These are phyloP conservation scores for Ochetophila trinervis DNA, from an alignment of 306 rosid species.

Conservation along the genomic window DNA sequence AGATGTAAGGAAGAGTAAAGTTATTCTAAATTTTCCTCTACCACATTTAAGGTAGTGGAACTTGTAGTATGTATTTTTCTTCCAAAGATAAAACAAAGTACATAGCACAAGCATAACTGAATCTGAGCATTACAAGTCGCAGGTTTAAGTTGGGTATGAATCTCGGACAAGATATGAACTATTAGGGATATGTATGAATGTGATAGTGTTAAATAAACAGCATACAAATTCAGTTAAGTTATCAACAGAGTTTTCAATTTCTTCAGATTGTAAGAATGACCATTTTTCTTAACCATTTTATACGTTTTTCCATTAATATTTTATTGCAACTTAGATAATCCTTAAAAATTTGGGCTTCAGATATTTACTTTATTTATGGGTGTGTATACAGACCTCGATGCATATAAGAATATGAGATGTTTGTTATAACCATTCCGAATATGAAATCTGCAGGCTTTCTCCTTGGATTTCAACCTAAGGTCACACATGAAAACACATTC, in stretches of 20 bases:
- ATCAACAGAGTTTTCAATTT: neutral
- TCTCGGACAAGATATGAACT: too few relatives aligned
- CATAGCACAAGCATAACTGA: too few relatives aligned
- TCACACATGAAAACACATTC: slow-evolving; percentile 99
- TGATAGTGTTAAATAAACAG: too few relatives aligned
- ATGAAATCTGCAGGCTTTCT: slow-evolving; percentile 70
- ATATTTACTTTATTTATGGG: neutral
- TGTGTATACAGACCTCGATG: neutral
- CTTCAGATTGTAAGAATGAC: neutral
- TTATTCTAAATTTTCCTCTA: too few relatives aligned
- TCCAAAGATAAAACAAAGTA: too few relatives aligned
- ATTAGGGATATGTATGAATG: too few relatives aligned
- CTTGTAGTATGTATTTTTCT: too few relatives aligned
- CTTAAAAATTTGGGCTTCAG: neutral
- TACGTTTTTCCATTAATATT: neutral
- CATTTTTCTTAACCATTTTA: too few relatives aligned
- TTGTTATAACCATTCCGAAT: neutral
- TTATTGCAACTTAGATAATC: neutral
- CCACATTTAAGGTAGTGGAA: too few relatives aligned
- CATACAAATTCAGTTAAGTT: neutral
- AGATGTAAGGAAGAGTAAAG: too few relatives aligned
- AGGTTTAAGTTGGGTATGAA: slow-evolving; percentile 14
- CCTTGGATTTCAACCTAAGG: slow-evolving; percentile 85
- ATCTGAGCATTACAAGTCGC: neutral
- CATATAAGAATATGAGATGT: neutral